Percentiles rank a stretch among this genome's conserved stretches.
Evolutionary conservation across 2,329 filamentous ascomycete species (phyloP).

Genomic region (Cladosporium sp.): DNA sequence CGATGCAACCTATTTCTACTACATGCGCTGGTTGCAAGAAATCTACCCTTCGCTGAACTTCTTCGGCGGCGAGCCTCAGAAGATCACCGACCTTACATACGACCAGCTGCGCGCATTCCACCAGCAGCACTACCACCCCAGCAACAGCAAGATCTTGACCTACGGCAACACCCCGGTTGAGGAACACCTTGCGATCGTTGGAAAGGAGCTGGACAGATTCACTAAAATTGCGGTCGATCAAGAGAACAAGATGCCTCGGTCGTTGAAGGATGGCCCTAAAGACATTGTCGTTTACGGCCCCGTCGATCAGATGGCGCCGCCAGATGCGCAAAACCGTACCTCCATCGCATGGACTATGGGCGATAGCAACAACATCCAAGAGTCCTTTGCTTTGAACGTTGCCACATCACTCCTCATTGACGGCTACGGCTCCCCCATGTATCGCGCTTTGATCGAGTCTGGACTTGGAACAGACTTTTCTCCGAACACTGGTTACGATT

Average conservation of each 20-base stretch:
- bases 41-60: slow-evolving; percentile 94
- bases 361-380: slow-evolving; percentile 73
- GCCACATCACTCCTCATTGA: slow-evolving; percentile 82
- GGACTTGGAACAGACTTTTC: slow-evolving; percentile 91
- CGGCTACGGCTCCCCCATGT: slow-evolving; percentile 91
- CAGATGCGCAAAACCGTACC: slow-evolving; percentile 86
- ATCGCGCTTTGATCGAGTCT: slow-evolving; percentile 80
- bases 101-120: slow-evolving; percentile 86
- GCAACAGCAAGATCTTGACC: slow-evolving; percentile 91
- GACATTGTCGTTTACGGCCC: slow-evolving; percentile 72
- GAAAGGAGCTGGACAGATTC: slow-evolving; percentile 69
- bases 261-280: slow-evolving; percentile 61
- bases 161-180: slow-evolving; percentile 88
- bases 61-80: slow-evolving; percentile 91
- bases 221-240: slow-evolving; percentile 63
- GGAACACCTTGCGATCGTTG: slow-evolving; percentile 74
- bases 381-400: slow-evolving; percentile 81
- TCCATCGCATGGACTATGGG: slow-evolving; percentile 90
- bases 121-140: slow-evolving; percentile 90
- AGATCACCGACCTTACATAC: slow-evolving; percentile 93
- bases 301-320: slow-evolving; percentile 77
- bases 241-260: slow-evolving; percentile 71
- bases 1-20: slow-evolving; percentile 92
- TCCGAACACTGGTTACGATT: slow-evolving; percentile 88
- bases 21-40: slow-evolving; percentile 90